phyloP scores from a whole-genome alignment of 768 basidiomycete species.

The Austroboletus eburneus region DNA sequence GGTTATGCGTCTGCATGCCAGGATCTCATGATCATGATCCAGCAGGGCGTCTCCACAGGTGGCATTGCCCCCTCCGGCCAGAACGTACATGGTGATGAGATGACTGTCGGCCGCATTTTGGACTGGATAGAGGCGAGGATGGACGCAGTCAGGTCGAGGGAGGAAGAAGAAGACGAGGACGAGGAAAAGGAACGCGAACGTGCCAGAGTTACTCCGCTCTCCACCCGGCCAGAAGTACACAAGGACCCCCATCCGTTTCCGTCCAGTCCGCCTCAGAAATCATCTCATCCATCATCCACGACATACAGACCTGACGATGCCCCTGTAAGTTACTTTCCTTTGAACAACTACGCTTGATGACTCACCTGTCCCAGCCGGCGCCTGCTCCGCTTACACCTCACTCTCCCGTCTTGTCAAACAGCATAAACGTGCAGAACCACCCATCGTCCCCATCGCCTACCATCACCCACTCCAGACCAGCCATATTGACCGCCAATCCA shows the following conservation, averaged over 20 bases:
- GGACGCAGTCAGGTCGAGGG: conserved; percentile 67
- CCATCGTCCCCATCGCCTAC: conserved; percentile 30
- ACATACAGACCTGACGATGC: conserved; percentile 17
- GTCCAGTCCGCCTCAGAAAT: conserved; percentile 16
- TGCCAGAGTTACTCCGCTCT: conserved; percentile 25
- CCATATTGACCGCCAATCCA: conserved; percentile 9
- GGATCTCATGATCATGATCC: conserved; percentile 77
- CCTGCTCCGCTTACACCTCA: conserved; percentile 31
- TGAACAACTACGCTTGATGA: neutral
- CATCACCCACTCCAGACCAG: conserved; percentile 15
- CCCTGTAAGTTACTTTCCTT: conserved; percentile 29
- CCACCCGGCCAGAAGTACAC: conserved; percentile 15
- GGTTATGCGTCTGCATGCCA: conserved; percentile 79
- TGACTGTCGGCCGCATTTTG: conserved; percentile 77
- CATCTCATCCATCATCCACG: conserved; percentile 12
- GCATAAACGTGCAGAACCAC: conserved; percentile 11
- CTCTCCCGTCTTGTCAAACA: conserved; percentile 24
- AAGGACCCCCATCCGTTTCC: conserved; percentile 19
- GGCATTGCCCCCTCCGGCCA: conserved; percentile 40
- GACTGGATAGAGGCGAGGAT: conserved; percentile 82
- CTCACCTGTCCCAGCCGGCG: conserved; percentile 15
- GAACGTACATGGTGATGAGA: conserved; percentile 49
- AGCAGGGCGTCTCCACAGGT: conserved; percentile 71
- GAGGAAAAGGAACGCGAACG: conserved; percentile 57
- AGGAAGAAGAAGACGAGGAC: conserved; percentile 82